A percentile compares a stretch with the other conserved stretches of the same genome.
Evolutionary conservation across 2,329 filamentous ascomycete genomes (phyloP).

Genomic region (Alternaria panax): DNA sequence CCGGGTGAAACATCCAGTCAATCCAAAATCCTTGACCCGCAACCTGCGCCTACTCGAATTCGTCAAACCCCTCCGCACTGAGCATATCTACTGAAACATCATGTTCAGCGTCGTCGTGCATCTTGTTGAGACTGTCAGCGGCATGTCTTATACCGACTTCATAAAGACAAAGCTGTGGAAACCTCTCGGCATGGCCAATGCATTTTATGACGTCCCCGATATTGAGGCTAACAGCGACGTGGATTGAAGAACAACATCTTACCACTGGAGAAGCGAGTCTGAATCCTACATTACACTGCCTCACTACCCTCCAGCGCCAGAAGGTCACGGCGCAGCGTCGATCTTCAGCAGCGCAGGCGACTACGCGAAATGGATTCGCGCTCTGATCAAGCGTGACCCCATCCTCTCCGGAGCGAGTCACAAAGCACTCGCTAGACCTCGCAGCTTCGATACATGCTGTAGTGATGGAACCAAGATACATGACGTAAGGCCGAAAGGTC

Average conservation of each 20-base stretch:
- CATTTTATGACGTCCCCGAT: neutral
- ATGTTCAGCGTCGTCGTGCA: conserved; percentile 61
- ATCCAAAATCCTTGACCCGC: conserved; percentile 19
- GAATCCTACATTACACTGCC: neutral
- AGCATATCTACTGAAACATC: conserved; percentile 61
- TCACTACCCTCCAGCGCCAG: conserved; percentile 17
- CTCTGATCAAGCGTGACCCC: conserved; percentile 22
- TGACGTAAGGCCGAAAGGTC: too few relatives aligned
- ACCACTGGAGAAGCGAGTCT: neutral
- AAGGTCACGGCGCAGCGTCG: conserved; percentile 33
- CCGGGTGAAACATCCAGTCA: neutral
- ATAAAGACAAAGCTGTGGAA: neutral
- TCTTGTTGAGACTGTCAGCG: conserved; percentile 55
- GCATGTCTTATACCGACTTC: conserved; percentile 9
- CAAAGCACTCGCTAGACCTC: conserved; percentile 23
- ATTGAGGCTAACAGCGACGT: neutral
- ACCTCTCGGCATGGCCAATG: neutral
- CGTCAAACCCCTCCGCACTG: conserved; percentile 51
- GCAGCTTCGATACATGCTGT: conserved; percentile 8
- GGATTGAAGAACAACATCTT: neutral
- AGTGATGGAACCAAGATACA: too few relatives aligned
- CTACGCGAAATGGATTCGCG: conserved; percentile 35
- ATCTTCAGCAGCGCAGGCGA: conserved; percentile 30
- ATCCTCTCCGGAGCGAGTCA: conserved; percentile 20
- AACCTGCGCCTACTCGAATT: conserved; percentile 55